Base-by-base conservation (phyloP, 495 filamentous ascomycete genomes). In the Penicillium waksmanii region DNA sequence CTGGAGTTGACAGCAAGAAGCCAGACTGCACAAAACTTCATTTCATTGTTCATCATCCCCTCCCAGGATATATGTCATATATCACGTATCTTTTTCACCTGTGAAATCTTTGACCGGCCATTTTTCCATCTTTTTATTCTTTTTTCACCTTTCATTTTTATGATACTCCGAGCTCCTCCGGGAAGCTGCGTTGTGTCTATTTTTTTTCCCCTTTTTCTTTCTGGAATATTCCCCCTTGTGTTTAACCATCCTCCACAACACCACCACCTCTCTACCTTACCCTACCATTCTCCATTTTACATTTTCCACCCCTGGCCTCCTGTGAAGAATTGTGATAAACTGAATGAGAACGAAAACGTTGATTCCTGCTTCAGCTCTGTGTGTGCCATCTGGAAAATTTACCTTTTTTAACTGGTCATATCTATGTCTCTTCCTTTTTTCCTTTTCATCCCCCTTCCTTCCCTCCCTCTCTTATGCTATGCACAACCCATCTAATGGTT, bases 221-320 rank as follows among this genome's bases (percentile, higher is more conserved):
- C 58, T 66, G 60, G 61, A 57, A 56, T 71, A 71, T 71, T 71
- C 68, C 68, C 68, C 68, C 63, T 71, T 71, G 56, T 66, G 68
- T 71, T 69, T 51, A 47, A 56, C 54, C 56, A n/a, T 7, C 18
- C 13, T 31, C n/a, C 36, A 13, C 36, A 27, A 52, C 56, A 57
- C 42, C 60, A 47, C 59, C 55, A 58, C 65, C 61, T 62, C 54
- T 55, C 60, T 58, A 55, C 35, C 47, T 51, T 31, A 31, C 27
- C 27, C 27, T 31, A 31, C 27, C 27, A 6, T 56, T 55, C 51
- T 62, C 49, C 46, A 21, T 51, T 56, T 53, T 60, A 55, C 48
- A 46, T 18, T 59, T 63, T 62, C 62, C 53, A 40, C 62, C 58
- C 64, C 62, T 61, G 36, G 36, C 36, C 36, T 13, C 42, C n/a